Base-by-base conservation (phyloP, 371 early-diverging fungal genomes). In the Syncephalastrum contaminatum region DNA sequence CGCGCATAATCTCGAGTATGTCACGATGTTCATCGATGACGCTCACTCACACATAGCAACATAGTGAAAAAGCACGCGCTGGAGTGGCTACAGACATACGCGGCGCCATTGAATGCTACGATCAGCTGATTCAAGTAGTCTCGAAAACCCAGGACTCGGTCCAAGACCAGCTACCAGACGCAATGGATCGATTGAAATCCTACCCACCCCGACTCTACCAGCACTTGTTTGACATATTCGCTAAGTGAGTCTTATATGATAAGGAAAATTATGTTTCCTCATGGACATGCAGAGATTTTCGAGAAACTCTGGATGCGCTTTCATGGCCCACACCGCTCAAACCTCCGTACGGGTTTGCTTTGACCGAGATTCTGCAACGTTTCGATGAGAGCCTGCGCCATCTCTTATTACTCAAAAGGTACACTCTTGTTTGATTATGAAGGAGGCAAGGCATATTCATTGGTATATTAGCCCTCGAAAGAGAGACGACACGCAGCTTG, bases 291-390 rank as follows among this genome's bases (percentile, higher is more conserved):
- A 82, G 78, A 48, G 75, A 79, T 21, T 81, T 82, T 52, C 70
- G 79, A 48, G 58, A 58, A 4, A 61, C 67, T 5, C 58, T 84
- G 46, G 72, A 79, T 19, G 60, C 55, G 1, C 48, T 84, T n/a
- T 67, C 69, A 7, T 84, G 84, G 84, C 84, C 84, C 10, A 69
- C 59, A 27, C 75, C 78, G 13, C 69, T 80, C 14, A 59, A 67
- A 22, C 70, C 81, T 1, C 75, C 77, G 7, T 76, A 70, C 36
- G 59, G 68, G 6, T 67, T 70, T 13, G 60, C 72, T 36, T 43
- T 79, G 0, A 63, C 60, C 36, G 49, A 67, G 8, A 71, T 75
- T 20, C 49, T 70, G 1, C 63, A 71, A 7, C 48, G 27, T 0
- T 81, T 84, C 59, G 75, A 81, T 48, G 20, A 60, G 4, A 60